phyloP scores from a whole-genome alignment of 2,329 filamentous ascomycete species.

The Meredithiella fracta region DNA sequence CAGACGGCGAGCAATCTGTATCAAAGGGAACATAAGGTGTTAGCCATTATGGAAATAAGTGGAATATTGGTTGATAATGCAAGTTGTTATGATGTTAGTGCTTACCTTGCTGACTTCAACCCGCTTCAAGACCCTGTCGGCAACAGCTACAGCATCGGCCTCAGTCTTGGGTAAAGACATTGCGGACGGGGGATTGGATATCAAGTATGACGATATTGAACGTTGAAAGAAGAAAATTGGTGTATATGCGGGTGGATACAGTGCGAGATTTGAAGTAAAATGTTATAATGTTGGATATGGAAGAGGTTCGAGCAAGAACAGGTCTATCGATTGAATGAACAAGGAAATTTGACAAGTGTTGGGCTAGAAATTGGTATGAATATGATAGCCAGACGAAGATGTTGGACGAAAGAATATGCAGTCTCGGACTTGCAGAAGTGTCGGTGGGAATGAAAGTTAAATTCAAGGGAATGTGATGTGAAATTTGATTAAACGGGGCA shows the following conservation, averaged over 20 bases:
- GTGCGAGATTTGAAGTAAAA: neutral
- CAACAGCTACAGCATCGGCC: slow-evolving; percentile 46
- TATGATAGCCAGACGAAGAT: neutral
- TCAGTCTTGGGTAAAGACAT: slow-evolving; percentile 35
- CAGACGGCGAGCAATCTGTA: slow-evolving; percentile 75
- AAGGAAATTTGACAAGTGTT: neutral
- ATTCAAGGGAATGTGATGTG: neutral
- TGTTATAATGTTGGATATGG: too few relatives aligned
- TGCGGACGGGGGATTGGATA: slow-evolving; percentile 27
- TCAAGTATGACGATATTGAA: neutral
- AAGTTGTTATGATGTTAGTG: neutral
- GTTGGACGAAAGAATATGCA: neutral
- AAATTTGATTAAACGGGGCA: neutral
- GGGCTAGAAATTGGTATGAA: neutral
- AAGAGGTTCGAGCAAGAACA: neutral
- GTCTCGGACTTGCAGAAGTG: neutral
- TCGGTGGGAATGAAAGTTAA: neutral
- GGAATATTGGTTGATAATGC: neutral
- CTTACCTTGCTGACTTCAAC: slow-evolving; percentile 61
- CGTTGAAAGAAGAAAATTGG: neutral
- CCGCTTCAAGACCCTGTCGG: slow-evolving; percentile 53
- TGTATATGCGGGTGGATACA: neutral
- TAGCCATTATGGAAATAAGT: neutral
- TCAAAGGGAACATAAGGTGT: neutral
- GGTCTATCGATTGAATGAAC: neutral